A percentile compares a stretch with the other conserved stretches of the same genome.
Conservation (phyloP, 129 eudicot genomes). For the Apium graveolens region DNA sequence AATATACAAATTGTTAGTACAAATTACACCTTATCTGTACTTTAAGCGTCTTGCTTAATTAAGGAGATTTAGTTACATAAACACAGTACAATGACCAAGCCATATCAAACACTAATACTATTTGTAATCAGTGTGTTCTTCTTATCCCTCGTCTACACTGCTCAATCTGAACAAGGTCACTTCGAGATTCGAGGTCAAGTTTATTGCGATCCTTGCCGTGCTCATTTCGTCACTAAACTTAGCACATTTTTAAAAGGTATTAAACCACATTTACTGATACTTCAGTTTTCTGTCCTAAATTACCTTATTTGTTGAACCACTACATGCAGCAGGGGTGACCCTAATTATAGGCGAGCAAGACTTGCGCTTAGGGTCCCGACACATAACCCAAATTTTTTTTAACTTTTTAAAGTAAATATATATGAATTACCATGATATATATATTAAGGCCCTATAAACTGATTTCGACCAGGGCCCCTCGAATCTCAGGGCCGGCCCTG, state of each 20-base stretch:
- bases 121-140: constrained; percentile 18
- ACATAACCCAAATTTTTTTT: no score
- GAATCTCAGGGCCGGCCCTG: no score
- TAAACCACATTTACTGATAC: not conserved
- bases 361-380: no score
- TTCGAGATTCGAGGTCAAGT: constrained; percentile 17
- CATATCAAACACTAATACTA: constrained; percentile 5
- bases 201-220: constrained; percentile 40
- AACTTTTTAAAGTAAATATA: no score
- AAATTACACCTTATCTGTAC: not conserved
- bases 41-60: not conserved
- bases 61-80: not conserved
- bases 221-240: constrained; percentile 17
- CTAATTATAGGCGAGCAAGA: no score
- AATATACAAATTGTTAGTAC: not conserved
- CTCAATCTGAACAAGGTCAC: not conserved
- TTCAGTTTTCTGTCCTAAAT: not conserved
- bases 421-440: no score
- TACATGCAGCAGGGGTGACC: no score
- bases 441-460: no score
- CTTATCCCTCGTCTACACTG: constrained; percentile 8
- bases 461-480: no score
- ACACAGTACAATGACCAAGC: constrained; percentile 22
- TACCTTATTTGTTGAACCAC: no score
- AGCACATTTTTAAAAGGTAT: constrained; percentile 22